phyloP scores from a whole-genome alignment of 805 yeast genomes.

The Scheffersomyces stipitis region DNA sequence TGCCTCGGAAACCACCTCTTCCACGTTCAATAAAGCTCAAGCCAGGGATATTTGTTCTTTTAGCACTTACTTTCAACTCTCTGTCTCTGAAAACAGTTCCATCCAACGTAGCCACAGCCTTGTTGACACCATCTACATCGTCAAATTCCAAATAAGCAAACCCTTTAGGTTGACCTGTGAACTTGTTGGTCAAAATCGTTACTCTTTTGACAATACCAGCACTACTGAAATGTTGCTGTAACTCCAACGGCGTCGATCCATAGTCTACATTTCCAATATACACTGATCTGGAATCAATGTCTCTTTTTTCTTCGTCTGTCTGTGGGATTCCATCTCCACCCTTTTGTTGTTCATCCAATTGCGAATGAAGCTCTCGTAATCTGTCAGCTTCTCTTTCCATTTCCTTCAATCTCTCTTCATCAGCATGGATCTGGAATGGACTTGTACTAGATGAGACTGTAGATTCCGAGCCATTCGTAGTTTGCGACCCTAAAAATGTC shows the following conservation, averaged over 20 bases:
- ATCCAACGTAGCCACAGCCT: slow-evolving; percentile 61
- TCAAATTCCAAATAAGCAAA: slow-evolving; percentile 84
- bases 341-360: slow-evolving; percentile 13
- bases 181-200: slow-evolving; percentile 70
- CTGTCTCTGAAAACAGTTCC: slow-evolving; percentile 69
- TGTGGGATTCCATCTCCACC: slow-evolving; percentile 19
- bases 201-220: slow-evolving; percentile 78
- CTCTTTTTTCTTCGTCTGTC: slow-evolving; percentile 52
- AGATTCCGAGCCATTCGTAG: background rate
- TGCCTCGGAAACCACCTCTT: slow-evolving; percentile 40
- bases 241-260: slow-evolving; percentile 72
- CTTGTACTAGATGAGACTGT: background rate
- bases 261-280: slow-evolving; percentile 87
- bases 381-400: slow-evolving; percentile 65
- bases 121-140: slow-evolving; percentile 60
- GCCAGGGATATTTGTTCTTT: slow-evolving; percentile 83
- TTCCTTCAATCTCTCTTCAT: slow-evolving; percentile 44
- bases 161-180: slow-evolving; percentile 82
- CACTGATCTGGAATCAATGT: slow-evolving; percentile 72
- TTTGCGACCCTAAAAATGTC: background rate
- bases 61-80: slow-evolving; percentile 68
- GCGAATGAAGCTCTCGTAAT: slow-evolving; percentile 57
- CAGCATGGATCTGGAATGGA: background rate
- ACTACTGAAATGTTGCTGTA: slow-evolving; percentile 68
- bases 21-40: slow-evolving; percentile 36